phyloP scores from a whole-genome alignment of 495 filamentous ascomycete genomes.

The Trichoderma erinaceum region DNA sequence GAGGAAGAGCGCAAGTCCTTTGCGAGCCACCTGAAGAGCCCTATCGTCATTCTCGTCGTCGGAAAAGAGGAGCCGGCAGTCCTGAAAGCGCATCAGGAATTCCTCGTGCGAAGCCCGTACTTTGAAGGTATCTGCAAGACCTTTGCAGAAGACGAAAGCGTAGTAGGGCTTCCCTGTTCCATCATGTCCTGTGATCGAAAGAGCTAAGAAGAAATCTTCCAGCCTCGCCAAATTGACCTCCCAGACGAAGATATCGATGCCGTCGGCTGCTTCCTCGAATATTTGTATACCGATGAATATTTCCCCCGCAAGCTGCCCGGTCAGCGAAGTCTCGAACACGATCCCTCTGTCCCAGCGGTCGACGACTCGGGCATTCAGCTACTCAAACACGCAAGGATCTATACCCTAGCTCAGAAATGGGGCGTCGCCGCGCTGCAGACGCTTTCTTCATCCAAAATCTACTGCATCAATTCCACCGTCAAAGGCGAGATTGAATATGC shows the following conservation, averaged over 20 bases:
- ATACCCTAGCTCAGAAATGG: slow-evolving; percentile 81
- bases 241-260: slow-evolving; percentile 68
- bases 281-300: slow-evolving; percentile 88
- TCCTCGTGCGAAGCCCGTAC: slow-evolving; percentile 67
- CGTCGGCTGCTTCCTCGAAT: slow-evolving; percentile 83
- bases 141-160: slow-evolving; percentile 48
- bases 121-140: slow-evolving; percentile 57
- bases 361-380: slow-evolving; percentile 72
- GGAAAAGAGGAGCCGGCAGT: slow-evolving; percentile 54
- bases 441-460: slow-evolving; percentile 81
- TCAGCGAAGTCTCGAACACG: slow-evolving; percentile 48
- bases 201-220: slow-evolving; percentile 11
- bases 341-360: slow-evolving; percentile 50
- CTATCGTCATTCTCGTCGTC: slow-evolving; percentile 71
- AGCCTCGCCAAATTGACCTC: slow-evolving; percentile 64
- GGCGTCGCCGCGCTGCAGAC: slow-evolving; percentile 64
- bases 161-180: slow-evolving; percentile 26
- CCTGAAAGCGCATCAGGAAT: slow-evolving; percentile 71
- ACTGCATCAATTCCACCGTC: slow-evolving; percentile 76
- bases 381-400: slow-evolving; percentile 78
- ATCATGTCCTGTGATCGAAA: not conserved
- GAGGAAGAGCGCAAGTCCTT: slow-evolving; percentile 35
- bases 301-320: slow-evolving; percentile 61
- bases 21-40: slow-evolving; percentile 64
- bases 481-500: slow-evolving; percentile 86